Evolutionary conservation across 208 protist genomes (phyloP), one percentile per base, ranked within the genome.

Genomic region (Borovskyia barvae): DNA sequence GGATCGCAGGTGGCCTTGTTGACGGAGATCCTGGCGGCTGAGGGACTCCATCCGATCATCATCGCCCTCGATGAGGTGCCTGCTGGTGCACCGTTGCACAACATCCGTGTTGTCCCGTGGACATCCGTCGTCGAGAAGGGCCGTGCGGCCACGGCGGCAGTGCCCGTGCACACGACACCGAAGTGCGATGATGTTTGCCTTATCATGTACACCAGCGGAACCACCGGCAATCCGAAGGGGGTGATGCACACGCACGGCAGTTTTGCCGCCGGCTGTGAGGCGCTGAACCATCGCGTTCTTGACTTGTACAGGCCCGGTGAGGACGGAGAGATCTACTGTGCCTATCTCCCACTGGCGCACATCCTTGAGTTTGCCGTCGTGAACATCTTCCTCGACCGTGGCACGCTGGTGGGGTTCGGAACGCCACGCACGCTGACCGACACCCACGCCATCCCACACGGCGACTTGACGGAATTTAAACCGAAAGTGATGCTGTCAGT

Each of bases 261-360:
- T 63, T 59, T 94, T 46, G 51, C 39, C 12, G 54, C 57, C n/a
- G 79, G 79, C 15, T 52, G 72, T 22, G 53, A 69, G 40, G 46
- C 49, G 53, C 90, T 76, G 77, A 65, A 78, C 56, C 42, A 71
- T 22, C 88, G n/a, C n/a, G n/a, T 64, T 45, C 65, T 82, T 48
- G 67, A 66, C 48, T 50, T 40, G 28, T 55, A 57, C 2, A 30
- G 64, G 2, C 42, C 52, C 0, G 50, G 26, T 9, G 55, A 41
- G 33, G 39, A 25, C 2, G 49, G 52, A n/a, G 88, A 96, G 32
- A 61, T 56, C n/a, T 94, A 95, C 62, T 77, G 88, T 40, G 75
- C 88, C 3, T 97, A 97, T 55, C 72, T 97, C 8, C 94, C 94
- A 5, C 58, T 97, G 6, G 94, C 92, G n/a, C 94, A 97, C 72